Base-by-base conservation (phyloP, 192 early-diverging fungal species). In the Kickxella alabastrina region DNA sequence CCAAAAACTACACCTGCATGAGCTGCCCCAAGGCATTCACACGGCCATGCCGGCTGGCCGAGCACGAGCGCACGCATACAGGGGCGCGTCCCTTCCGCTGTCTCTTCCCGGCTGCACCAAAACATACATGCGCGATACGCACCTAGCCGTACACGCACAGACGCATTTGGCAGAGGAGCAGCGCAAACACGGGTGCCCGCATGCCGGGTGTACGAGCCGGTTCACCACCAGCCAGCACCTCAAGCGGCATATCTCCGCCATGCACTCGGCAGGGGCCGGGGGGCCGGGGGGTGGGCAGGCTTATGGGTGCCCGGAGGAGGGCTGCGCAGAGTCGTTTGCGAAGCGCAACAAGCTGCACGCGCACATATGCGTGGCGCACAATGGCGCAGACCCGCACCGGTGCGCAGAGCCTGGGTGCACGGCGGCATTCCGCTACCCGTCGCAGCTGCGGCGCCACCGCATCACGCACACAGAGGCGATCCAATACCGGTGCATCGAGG, bases 21-120 rank as follows among this genome's bases (percentile, higher is more conserved):
- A 49, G 53, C 8, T 78, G 76, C 29, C 38, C 44, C 50, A 57
- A 62, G 21, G 25, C 54, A 6, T 78, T 64, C 21, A 49, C 41
- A 10, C 43, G 54, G 27, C 60, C 57, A 0, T 62, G 64, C 32
- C 54, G 56, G 10, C 75, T 78, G 35, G 68, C 51, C 22, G 73
- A 77, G 43, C 89, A 91, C 66, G 54, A 79, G 22, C 73, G 83
- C 26, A 85, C 83, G 0, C 89, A 91, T 49, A 88, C 86, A 24
- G 87, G 87, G 14, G 83, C 80, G 46, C 75, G 87, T 17, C 89
- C 87, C 6, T 91, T 82, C 68, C 77, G 69, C 2, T 90, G 87
- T 52, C 58, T 65, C n/a, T 75, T 78, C 49, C 68, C 75, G 5
- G 82, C 3, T 92, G 90, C 59, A 80, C 65, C 14, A 91, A 91